Base-by-base conservation (phyloP, 1,284 basidiomycete genomes). In the Coniferiporia weirii region DNA sequence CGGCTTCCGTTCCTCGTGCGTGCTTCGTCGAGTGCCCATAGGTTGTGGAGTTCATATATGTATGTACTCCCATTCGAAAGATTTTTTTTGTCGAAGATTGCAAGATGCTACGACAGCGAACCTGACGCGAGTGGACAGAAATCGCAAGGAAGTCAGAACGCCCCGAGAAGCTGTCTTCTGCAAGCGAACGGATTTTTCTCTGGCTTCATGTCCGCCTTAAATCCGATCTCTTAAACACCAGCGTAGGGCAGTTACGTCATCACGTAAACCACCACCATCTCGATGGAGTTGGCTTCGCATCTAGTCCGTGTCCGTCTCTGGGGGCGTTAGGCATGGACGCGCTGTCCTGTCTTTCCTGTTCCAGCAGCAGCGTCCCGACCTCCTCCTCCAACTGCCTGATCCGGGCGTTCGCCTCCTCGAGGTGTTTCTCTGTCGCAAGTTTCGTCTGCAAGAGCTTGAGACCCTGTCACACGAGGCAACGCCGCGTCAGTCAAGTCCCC, bases 391-490 rank as follows among this genome's bases (percentile, higher is more conserved):
- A 75, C 44, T 71, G 67, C 34, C 68, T 68, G 35, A 89, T 77
- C 47, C 73, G 79, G 7, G 72, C 72, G 34, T 68, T 70, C 20
- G 85, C 82, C 65, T 88, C 80, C 44, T 83, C 78, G 63, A 89
- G 77, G 68, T 80, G 81, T 65, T 83, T 85, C 73, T 91, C 86
- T 66, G 88, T 85, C 2, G 83, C 79, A 8, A 91, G 73, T 51
- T 76, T 76, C 54, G 78, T 74, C 64, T 85, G 88, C 20, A 77
- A 68, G 44, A 89, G 76, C 63, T 87, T 81, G 47, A 91, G 73
- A 52, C 78, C 83, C 88, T 91, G 66, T 27, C 27, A 27, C 27
- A 27, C 27, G 27, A 58, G 53, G 45, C 44, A 19, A 35, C 13
- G 15, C 27, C 27, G 27, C 27, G 27, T 27, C 27, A 27, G 27